These are phyloP conservation scores for Bacidia gigantensis DNA, from an alignment of 495 filamentous ascomycete species.

Conservation along the genomic window DNA sequence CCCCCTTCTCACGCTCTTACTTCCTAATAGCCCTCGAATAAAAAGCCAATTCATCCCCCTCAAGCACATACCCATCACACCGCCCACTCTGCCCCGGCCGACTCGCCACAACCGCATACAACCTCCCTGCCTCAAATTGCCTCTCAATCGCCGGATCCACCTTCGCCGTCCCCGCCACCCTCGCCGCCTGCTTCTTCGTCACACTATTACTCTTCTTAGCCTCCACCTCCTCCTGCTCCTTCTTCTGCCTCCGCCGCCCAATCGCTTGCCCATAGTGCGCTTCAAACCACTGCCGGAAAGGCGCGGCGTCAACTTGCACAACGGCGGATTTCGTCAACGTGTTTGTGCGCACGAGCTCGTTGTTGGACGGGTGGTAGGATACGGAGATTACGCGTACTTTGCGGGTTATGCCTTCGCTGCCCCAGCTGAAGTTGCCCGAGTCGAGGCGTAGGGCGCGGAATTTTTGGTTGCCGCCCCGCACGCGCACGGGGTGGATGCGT, in stretches of 20 bases:
- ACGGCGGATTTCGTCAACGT: conserved; percentile 97
- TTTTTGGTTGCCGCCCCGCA: conserved; percentile 97
- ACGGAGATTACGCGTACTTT: conserved; percentile 98
- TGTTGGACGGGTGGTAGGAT: conserved; percentile 98
- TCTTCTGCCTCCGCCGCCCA: conserved; percentile 81
- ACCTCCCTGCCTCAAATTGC: conserved; percentile 96
- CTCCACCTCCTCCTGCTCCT: conserved; percentile 52
- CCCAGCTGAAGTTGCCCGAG: conserved; percentile 98
- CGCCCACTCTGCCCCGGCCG: conserved; percentile 94
- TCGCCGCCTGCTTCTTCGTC: conserved; percentile 86
- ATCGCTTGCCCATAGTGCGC: conserved; percentile 88
- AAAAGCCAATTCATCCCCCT: conserved; percentile 98
- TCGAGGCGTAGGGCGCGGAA: conserved; percentile 98
- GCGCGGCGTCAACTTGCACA: conserved; percentile 94
- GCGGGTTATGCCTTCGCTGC: conserved; percentile 89
- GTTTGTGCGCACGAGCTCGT: conserved; percentile 99
- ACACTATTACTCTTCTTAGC: conserved; percentile 83
- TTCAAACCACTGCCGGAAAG: conserved; percentile 99
- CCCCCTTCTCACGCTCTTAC: conserved; percentile 40
- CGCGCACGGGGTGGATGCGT: conserved; percentile 97
- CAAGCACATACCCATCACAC: conserved; percentile 91
- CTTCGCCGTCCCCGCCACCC: conserved; percentile 72
- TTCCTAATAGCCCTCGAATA: conserved; percentile 97
- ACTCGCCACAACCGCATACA: conserved; percentile 82
- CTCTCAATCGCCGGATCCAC: conserved; percentile 83